Base-by-base conservation (phyloP, 1,284 basidiomycete species). In the Malassezia arunalokei region DNA sequence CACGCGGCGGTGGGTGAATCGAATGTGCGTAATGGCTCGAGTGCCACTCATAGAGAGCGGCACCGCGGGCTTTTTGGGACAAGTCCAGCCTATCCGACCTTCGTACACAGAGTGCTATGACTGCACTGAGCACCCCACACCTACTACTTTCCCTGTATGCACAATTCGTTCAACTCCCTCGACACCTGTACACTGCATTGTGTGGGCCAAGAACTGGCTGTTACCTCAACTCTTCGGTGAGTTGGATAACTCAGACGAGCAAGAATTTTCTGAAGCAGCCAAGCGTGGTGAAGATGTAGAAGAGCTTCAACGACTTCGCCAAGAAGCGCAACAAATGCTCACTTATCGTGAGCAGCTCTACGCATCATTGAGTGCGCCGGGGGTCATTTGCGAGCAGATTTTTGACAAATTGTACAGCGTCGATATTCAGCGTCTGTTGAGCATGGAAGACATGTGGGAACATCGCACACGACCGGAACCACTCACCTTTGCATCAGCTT, bases 151-250 rank as follows among this genome's bases (percentile, higher is more conserved):
- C 71, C 92, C 94, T 0, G 91, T 98, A 2, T 99, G 94, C 76
- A 99, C 94, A 0, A 98, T 99, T 64, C 84, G 94, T 42, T 90
- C 89, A 1, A 98, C 94, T 0, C 94, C 94, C 0, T 90, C 86
- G 49, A 89, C 92, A 58, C 90, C 94, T 0, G 94, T 98, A 44
- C 94, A 99, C 71, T 98, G 91, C 71, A 96, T 98, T 51, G 92
- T 96, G 0, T 99, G 94, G 94, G 90, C 88, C 30, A 99, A 98
- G 75, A 91, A 83, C 63, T 98, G 96, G 76, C 82, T 98, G n/a
- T 82, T 98, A 62, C 83, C 52, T 0, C n/a, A 95, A 75, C 75
- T 96, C 6, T 95, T 94, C 65, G 92, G 92, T 1, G 60, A 65
- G 3, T 85, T 89, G 71, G 85, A 88, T 53, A 86, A 89, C 67